Conservation (phyloP, 257 asterid species). For the Nicotiana knightiana region DNA sequence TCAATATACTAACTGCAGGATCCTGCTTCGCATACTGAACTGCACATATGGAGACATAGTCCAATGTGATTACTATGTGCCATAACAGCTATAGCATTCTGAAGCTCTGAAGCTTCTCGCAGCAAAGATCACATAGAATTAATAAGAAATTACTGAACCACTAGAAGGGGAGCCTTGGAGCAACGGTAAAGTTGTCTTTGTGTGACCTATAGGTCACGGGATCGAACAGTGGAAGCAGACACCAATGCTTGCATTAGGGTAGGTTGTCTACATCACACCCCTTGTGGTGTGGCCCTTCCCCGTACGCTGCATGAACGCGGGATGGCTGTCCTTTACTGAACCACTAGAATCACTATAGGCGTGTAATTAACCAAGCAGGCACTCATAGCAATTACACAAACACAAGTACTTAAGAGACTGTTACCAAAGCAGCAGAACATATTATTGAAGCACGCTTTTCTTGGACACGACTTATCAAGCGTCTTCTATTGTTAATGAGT, state of each 20-base stretch:
- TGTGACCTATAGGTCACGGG: no score
- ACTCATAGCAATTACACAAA: background rate
- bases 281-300: no score
- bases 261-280: no score
- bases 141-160: background rate
- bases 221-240: no score
- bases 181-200: no score
- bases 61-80: background rate
- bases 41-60: background rate
- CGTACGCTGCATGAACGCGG: no score
- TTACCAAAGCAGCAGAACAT: constrained; percentile 68
- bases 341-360: background rate
- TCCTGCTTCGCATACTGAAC: background rate
- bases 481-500: constrained; percentile 26
- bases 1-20: background rate
- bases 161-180: background rate
- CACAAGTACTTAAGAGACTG: background rate
- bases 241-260: no score
- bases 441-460: constrained; percentile 34
- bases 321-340: no score
- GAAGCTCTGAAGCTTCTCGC: background rate
- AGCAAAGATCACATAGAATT: background rate
- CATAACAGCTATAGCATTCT: background rate
- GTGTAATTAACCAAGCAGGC: background rate
- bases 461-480: constrained; percentile 9